Percentiles rank a stretch among this genome's conserved stretches.
Evolutionary conservation across 805 yeast genomes (phyloP).

Genomic region (Saccharomycopsis babjevae): DNA sequence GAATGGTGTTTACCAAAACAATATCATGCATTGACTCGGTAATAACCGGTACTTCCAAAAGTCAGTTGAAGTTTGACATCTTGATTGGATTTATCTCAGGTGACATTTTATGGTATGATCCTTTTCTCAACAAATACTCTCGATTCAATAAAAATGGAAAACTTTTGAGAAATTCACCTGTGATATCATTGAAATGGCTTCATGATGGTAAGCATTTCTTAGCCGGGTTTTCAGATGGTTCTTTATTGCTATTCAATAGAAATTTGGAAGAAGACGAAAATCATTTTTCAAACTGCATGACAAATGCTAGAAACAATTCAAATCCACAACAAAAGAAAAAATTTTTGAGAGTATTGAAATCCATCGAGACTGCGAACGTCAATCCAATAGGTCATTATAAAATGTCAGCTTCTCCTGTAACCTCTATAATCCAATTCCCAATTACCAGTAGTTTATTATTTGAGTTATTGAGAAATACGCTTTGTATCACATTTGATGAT

Average conservation of each 20-base stretch:
- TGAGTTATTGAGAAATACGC: conserved; percentile 24
- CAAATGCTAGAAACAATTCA: conserved; percentile 1
- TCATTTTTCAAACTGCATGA: conserved; percentile 19
- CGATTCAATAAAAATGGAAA: conserved; percentile 42
- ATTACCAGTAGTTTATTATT: neutral
- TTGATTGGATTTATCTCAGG: conserved; percentile 57
- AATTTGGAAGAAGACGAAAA: conserved; percentile 37
- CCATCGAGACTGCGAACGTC: conserved; percentile 2
- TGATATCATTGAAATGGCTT: conserved; percentile 39
- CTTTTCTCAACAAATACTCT: conserved; percentile 36
- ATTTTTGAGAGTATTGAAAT: conserved; percentile 10
- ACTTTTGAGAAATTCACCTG: conserved; percentile 31
- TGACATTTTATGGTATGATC: conserved; percentile 54
- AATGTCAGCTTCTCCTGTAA: conserved; percentile 49
- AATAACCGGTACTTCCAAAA: conserved; percentile 6
- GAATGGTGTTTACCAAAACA: conserved; percentile 29
- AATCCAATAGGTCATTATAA: conserved; percentile 52
- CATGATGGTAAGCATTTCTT: conserved; percentile 36
- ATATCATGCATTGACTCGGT: conserved; percentile 7
- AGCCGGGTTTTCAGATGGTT: conserved; percentile 58
- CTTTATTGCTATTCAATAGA: conserved; percentile 40
- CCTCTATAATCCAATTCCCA: conserved; percentile 27
- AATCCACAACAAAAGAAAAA: conserved; percentile 29
- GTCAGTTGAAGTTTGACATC: conserved; percentile 37
- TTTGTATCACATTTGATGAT: conserved; percentile 52